Percentiles rank a stretch among this genome's conserved stretches.
phyloP scores from a whole-genome alignment of 2,329 filamentous ascomycete species.

The Reticulascus tulasneorum region DNA sequence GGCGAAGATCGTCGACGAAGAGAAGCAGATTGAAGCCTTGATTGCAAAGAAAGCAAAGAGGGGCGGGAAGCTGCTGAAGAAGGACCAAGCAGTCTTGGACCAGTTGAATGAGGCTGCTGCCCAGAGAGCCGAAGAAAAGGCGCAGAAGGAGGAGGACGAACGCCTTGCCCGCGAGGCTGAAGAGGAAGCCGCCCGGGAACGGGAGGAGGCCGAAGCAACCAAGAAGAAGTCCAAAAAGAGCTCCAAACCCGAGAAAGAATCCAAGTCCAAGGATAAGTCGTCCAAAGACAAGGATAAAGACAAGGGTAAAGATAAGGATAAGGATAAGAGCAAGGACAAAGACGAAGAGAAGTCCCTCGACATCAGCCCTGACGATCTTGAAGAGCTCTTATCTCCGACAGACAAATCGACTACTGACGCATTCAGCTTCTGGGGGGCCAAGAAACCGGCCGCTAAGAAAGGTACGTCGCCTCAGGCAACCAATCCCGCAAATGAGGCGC shows the following conservation, averaged over 20 bases:
- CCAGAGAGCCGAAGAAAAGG: slow-evolving; percentile 35
- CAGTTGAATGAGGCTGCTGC: slow-evolving; percentile 29
- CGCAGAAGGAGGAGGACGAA: slow-evolving; percentile 33
- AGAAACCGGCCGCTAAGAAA: slow-evolving; percentile 41
- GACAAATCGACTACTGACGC: slow-evolving; percentile 32
- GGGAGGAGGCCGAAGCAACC: slow-evolving; percentile 26
- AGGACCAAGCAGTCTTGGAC: slow-evolving; percentile 41
- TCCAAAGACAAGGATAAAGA: slow-evolving; percentile 28
- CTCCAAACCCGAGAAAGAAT: slow-evolving; percentile 28
- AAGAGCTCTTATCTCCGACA: slow-evolving; percentile 33
- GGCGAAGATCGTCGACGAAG: slow-evolving; percentile 23
- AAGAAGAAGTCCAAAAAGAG: slow-evolving; percentile 41
- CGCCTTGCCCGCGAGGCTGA: slow-evolving; percentile 21
- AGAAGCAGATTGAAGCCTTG: slow-evolving; percentile 35
- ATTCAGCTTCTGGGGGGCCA: slow-evolving; percentile 55
- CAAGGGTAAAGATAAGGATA: slow-evolving; percentile 19
- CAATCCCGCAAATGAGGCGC: slow-evolving; percentile 12
- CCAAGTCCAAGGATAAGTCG: slow-evolving; percentile 29
- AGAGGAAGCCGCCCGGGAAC: slow-evolving; percentile 20
- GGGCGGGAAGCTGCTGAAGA: slow-evolving; percentile 37
- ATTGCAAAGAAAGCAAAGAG: slow-evolving; percentile 48
- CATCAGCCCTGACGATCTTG: slow-evolving; percentile 37
- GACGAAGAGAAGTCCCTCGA: slow-evolving; percentile 22
- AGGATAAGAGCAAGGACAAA: slow-evolving; percentile 13
- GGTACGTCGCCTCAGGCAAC: slow-evolving; percentile 28